Conservation (phyloP, 139 green algal species). For the Closterium sp. region DNA sequence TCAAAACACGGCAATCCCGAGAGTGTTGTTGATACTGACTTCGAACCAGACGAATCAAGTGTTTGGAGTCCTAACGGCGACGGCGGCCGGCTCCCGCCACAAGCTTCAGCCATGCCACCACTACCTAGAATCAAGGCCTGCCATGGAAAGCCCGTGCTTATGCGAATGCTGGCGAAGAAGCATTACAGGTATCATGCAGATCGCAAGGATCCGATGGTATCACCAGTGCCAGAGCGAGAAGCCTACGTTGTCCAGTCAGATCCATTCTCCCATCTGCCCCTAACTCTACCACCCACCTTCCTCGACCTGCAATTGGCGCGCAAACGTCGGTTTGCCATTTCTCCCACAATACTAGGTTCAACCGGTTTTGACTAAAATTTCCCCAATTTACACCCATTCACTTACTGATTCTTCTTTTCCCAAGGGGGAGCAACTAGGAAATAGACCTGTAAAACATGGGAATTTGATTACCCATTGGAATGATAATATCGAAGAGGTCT, state of each 20-base stretch:
- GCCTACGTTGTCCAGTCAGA: neutral
- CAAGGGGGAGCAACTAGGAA: too few species aligned
- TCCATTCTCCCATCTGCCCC: neutral
- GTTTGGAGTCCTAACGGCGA: neutral
- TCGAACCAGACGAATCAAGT: neutral
- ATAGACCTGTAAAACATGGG: too few species aligned
- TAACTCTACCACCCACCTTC: neutral
- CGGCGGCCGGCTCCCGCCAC: neutral
- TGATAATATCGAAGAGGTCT: too few species aligned
- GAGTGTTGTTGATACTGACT: neutral
- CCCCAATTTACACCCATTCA: too few species aligned
- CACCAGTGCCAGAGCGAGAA: neutral
- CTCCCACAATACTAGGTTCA: too few species aligned
- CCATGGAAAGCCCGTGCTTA: neutral
- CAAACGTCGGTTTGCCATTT: neutral
- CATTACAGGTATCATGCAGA: neutral
- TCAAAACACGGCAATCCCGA: neutral
- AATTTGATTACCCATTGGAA: too few species aligned
- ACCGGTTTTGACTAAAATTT: too few species aligned
- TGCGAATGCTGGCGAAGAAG: neutral
- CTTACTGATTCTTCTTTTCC: too few species aligned
- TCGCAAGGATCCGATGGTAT: neutral
- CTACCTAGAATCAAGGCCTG: neutral
- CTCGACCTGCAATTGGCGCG: neutral
- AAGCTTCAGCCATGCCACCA: neutral